Percentiles rank a stretch among this genome's conserved stretches.
These are phyloP conservation scores for Quercus tomentella DNA, from an alignment of 331 rosid species.

Conservation along the genomic window DNA sequence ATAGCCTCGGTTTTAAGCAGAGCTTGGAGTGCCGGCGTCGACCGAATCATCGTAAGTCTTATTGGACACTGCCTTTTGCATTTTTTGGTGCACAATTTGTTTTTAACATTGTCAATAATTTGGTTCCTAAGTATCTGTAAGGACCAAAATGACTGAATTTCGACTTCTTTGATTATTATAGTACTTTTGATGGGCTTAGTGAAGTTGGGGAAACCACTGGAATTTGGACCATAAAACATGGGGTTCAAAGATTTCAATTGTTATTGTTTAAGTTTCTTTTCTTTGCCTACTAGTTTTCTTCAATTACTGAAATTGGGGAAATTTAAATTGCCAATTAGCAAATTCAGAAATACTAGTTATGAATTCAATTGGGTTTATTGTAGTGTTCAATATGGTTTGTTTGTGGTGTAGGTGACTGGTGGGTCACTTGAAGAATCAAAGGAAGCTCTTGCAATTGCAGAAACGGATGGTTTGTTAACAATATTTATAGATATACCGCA, in stretches of 20 bases:
- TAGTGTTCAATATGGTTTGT: not conserved
- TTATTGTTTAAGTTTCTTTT: not conserved
- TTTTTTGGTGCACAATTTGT: not conserved
- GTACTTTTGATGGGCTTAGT: not conserved
- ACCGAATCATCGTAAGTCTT: slow-evolving; percentile 68
- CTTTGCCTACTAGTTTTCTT: not conserved
- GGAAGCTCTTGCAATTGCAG: slow-evolving; percentile 85
- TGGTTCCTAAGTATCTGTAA: not conserved
- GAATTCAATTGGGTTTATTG: not conserved
- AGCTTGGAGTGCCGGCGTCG: slow-evolving; percentile 91
- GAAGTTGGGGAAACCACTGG: not conserved
- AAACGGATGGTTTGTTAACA: slow-evolving; percentile 67
- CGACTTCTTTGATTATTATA: not conserved
- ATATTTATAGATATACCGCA: not conserved
- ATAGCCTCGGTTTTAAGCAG: slow-evolving; percentile 69
- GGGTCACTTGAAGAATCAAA: slow-evolving; percentile 91
- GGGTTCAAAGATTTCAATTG: not conserved
- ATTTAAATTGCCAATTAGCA: not conserved
- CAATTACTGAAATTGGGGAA: not conserved
- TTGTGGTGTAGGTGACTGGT: slow-evolving; percentile 73
- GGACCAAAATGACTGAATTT: not conserved
- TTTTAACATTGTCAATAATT: not conserved
- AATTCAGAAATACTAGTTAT: not conserved
- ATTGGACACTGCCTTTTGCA: not conserved
- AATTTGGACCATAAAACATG: not conserved